These are phyloP conservation scores for Globisporangium abappressorium DNA, from an alignment of 352 stramenopile genomes.

Conservation along the genomic window DNA sequence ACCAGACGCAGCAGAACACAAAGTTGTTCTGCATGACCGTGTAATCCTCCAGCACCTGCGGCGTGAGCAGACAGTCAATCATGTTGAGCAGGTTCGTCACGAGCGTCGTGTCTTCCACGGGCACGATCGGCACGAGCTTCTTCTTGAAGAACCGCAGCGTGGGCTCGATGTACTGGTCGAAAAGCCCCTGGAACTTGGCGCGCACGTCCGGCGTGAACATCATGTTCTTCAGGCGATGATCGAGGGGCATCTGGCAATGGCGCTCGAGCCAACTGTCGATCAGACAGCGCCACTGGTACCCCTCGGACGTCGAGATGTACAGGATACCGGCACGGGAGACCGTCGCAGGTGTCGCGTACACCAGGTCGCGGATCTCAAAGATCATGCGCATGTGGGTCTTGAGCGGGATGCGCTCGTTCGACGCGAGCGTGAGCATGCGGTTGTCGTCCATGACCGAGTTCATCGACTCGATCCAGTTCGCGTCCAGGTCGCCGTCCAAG, in stretches of 20 bases:
- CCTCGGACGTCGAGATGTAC: constrained; percentile 94
- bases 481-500: constrained; percentile 95
- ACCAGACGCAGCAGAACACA: constrained; percentile 95
- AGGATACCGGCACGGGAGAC: constrained; percentile 95
- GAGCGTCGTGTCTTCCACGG: constrained; percentile 92
- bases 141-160: constrained; percentile 94
- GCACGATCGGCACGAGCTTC: constrained; percentile 89
- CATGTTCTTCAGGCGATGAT: constrained; percentile 72
- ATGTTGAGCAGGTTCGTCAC: constrained; percentile 94
- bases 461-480: constrained; percentile 98
- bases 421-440: constrained; percentile 94
- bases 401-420: constrained; percentile 95
- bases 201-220: constrained; percentile 76
- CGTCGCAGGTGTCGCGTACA: constrained; percentile 94
- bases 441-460: constrained; percentile 98
- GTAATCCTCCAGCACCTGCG: constrained; percentile 69
- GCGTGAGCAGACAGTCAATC: constrained; percentile 90
- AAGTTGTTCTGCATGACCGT: constrained; percentile 91
- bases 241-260: constrained; percentile 56
- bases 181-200: constrained; percentile 82
- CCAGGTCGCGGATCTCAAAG: constrained; percentile 96
- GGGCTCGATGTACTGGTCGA: constrained; percentile 91
- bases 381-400: constrained; percentile 97
- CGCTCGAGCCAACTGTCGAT: constrained; percentile 92
- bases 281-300: constrained; percentile 94